Evolutionary conservation across 495 filamentous ascomycete species (phyloP).

Genomic region (Annulohypoxylon nitens): DNA sequence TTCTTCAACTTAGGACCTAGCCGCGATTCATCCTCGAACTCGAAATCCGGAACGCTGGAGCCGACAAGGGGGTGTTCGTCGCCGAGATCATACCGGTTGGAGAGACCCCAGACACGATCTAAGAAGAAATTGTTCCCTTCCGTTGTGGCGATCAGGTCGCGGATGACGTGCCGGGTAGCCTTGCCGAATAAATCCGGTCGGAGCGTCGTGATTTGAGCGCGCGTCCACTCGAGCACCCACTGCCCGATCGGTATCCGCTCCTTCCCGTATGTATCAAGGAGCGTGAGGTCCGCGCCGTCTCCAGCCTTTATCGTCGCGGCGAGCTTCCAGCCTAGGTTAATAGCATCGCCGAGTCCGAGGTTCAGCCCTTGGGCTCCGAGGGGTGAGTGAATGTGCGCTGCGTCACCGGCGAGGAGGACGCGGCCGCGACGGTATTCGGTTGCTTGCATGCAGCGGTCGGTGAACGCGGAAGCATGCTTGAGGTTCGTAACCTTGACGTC

Average conservation of each 20-base stretch:
- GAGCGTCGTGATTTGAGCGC: slow-evolving; percentile 43
- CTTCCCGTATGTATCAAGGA: slow-evolving; percentile 50
- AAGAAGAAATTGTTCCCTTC: slow-evolving; percentile 51
- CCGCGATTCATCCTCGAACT: slow-evolving; percentile 45
- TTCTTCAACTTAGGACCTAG: slow-evolving; percentile 43
- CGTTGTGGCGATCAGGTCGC: slow-evolving; percentile 47
- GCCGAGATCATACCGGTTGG: slow-evolving; percentile 48
- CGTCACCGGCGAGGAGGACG: slow-evolving; percentile 26
- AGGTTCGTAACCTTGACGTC: slow-evolving; percentile 46
- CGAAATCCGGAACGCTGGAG: slow-evolving; percentile 50
- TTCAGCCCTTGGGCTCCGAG: slow-evolving; percentile 27
- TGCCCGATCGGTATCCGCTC: slow-evolving; percentile 48
- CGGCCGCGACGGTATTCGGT: slow-evolving; percentile 29
- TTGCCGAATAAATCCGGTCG: slow-evolving; percentile 38
- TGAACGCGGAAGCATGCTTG: slow-evolving; percentile 46
- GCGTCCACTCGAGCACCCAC: slow-evolving; percentile 53
- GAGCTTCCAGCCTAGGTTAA: slow-evolving; percentile 31
- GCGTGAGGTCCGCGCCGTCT: slow-evolving; percentile 5
- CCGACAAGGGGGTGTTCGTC: slow-evolving; percentile 49
- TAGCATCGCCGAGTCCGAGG: slow-evolving; percentile 23
- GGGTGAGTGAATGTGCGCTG: slow-evolving; percentile 33
- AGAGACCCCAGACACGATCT: slow-evolving; percentile 52
- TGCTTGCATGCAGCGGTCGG: slow-evolving; percentile 51
- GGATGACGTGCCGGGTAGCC: slow-evolving; percentile 40
- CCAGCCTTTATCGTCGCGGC: slow-evolving; percentile 6